phyloP scores from a whole-genome alignment of 495 filamentous ascomycete species.

The Penicillium soppii region DNA sequence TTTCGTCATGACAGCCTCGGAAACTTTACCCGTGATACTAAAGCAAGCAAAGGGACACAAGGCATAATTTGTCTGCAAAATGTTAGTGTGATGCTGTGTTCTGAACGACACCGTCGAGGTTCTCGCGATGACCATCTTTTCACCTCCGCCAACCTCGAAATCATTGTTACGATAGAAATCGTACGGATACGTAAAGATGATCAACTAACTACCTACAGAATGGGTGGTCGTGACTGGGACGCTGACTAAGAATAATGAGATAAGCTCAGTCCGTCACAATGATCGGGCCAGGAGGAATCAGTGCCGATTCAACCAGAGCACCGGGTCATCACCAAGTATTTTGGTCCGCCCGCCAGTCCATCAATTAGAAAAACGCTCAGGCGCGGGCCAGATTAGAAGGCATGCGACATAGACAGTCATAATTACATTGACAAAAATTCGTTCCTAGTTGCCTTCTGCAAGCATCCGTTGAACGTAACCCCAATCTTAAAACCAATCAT shows the following conservation, averaged over 20 bases:
- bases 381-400: slow-evolving; percentile 66
- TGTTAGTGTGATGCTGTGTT: background rate
- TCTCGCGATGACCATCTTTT: slow-evolving; percentile 70
- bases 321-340: slow-evolving; percentile 60
- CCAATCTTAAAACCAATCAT: slow-evolving; percentile 70
- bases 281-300: slow-evolving; percentile 72
- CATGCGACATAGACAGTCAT: slow-evolving; percentile 57
- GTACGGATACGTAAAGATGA: no score
- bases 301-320: slow-evolving; percentile 77
- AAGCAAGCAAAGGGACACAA: slow-evolving; percentile 54
- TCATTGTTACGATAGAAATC: no score
- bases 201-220: no score
- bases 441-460: slow-evolving; percentile 42
- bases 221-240: no score
- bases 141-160: slow-evolving; percentile 68
- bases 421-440: slow-evolving; percentile 51
- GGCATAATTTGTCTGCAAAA: slow-evolving; percentile 45
- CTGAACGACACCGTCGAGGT: slow-evolving; percentile 55
- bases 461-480: slow-evolving; percentile 52
- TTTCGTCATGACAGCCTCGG: slow-evolving; percentile 28
- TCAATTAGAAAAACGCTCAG: slow-evolving; percentile 62
- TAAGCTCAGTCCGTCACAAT: no score
- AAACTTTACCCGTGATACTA: slow-evolving; percentile 53
- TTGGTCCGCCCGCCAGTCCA: slow-evolving; percentile 56
- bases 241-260: no score